Evolutionary conservation across 2,329 filamentous ascomycete species (phyloP).

Genomic region (Colletotrichum plurivorum): DNA sequence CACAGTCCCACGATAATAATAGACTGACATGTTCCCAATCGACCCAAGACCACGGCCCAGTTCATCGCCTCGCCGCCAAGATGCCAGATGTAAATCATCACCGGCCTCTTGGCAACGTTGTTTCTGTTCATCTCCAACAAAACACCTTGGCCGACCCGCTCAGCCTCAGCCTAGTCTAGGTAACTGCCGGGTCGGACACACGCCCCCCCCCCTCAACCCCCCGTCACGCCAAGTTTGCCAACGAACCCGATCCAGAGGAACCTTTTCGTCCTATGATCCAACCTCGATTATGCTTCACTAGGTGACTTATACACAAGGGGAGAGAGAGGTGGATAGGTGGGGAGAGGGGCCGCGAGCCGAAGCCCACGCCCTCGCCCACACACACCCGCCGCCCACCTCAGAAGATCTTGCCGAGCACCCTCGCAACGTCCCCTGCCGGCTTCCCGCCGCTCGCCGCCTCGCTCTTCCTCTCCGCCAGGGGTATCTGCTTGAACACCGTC

Average conservation of each 20-base stretch:
- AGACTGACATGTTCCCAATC: slow-evolving; percentile 8
- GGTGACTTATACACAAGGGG: not conserved
- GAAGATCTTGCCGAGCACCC: slow-evolving; percentile 76
- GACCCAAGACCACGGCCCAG: not conserved
- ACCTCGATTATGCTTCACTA: slow-evolving; percentile 23
- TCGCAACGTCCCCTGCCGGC: slow-evolving; percentile 70
- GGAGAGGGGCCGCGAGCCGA: not conserved
- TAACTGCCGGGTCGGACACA: not conserved
- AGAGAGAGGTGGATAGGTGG: not conserved
- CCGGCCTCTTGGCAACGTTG: slow-evolving; percentile 5
- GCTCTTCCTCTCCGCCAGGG: slow-evolving; percentile 67
- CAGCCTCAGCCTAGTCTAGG: not conserved
- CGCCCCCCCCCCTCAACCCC: not conserved
- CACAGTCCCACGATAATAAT: slow-evolving; percentile 8
- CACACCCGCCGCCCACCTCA: slow-evolving; percentile 46
- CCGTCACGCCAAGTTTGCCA: not conserved
- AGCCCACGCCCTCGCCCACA: not conserved
- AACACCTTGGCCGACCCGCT: not conserved
- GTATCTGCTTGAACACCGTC: slow-evolving; percentile 77
- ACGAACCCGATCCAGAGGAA: slow-evolving; percentile 14
- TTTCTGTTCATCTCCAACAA: no score
- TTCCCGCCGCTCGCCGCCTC: slow-evolving; percentile 58
- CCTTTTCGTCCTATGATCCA: slow-evolving; percentile 27
- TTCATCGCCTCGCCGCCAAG: slow-evolving; percentile 25
- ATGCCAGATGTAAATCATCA: slow-evolving; percentile 7